phyloP scores from a whole-genome alignment of 2,329 filamentous ascomycete species.

The Pyrenochaeta sp. region DNA sequence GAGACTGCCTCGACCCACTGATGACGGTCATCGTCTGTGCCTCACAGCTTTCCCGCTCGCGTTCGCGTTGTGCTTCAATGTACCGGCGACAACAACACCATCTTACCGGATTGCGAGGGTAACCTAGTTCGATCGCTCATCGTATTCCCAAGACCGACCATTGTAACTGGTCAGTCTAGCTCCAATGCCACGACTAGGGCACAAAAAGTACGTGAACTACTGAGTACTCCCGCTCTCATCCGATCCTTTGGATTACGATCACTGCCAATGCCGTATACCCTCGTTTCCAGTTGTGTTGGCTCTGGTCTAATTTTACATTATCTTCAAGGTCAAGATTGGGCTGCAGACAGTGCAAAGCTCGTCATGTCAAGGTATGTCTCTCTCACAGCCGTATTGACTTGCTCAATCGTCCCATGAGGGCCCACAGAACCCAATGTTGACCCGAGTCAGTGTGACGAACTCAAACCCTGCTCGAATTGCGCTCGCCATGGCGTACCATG shows the following conservation, averaged over 20 bases:
- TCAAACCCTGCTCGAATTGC: constrained; percentile 49
- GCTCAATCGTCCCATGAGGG: not conserved
- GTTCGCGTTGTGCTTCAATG: constrained; percentile 23
- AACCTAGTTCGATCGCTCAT: constrained; percentile 11
- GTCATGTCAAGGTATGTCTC: constrained; percentile 48
- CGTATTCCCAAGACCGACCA: constrained; percentile 13
- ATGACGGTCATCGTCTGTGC: constrained; percentile 10
- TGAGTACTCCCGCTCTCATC: constrained; percentile 2
- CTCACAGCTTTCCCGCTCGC: constrained; percentile 21
- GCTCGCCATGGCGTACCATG: constrained; percentile 48
- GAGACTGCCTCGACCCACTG: constrained; percentile 15
- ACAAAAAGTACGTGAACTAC: constrained; percentile 45
- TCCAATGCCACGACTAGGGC: constrained; percentile 47
- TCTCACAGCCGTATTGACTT: not conserved
- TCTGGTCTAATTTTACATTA: not conserved
- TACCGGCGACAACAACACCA: constrained; percentile 13
- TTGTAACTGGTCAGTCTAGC: constrained; percentile 10
- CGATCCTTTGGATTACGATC: not conserved
- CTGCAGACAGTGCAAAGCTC: constrained; percentile 48
- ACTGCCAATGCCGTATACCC: not conserved
- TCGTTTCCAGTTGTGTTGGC: not conserved
- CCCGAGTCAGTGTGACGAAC: constrained; percentile 47
- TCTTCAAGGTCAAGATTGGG: constrained; percentile 32
- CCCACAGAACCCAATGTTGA: constrained; percentile 13
- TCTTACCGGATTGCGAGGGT: constrained; percentile 12